Conservation (phyloP, 768 basidiomycete species). For the Suillus discolor region DNA sequence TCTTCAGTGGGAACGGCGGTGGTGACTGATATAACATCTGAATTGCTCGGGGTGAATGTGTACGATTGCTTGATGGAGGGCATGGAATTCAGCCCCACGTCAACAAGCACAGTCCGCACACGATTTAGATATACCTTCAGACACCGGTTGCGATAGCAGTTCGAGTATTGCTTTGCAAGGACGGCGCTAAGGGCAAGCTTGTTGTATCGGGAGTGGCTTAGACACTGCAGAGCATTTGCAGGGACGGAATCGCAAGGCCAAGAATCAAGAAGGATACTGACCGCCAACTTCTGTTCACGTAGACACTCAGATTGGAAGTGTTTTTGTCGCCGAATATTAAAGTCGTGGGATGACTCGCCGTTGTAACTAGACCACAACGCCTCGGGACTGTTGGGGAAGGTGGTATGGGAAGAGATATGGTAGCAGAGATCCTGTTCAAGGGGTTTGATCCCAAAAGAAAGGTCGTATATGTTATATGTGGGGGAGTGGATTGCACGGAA, state of each 20-base stretch:
- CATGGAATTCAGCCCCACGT: background rate
- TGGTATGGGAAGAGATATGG: background rate
- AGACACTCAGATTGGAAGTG: background rate
- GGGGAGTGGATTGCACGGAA: conserved; percentile 15
- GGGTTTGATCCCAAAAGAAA: conserved; percentile 14
- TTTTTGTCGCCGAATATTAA: background rate
- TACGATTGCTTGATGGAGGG: background rate
- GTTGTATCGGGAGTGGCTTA: conserved; percentile 11
- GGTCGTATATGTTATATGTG: conserved; percentile 8
- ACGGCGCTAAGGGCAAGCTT: background rate
- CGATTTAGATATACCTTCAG: conserved; percentile 15
- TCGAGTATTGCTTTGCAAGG: conserved; percentile 12
- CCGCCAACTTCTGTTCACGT: background rate
- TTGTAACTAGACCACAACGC: background rate
- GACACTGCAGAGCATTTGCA: background rate
- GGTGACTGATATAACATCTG: background rate
- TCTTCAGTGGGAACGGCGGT: background rate
- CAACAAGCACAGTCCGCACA: conserved; percentile 16
- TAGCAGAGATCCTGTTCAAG: background rate
- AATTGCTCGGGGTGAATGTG: conserved; percentile 4
- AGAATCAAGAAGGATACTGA: conserved; percentile 1
- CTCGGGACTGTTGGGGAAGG: conserved; percentile 15
- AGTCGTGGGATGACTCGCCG: background rate
- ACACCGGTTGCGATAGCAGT: conserved; percentile 19
- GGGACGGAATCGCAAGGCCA: conserved; percentile 21